Evolutionary conservation across 2,329 filamentous ascomycete genomes (phyloP), one percentile per base, ranked within the genome.

Genomic region (Monosporascus sp.): DNA sequence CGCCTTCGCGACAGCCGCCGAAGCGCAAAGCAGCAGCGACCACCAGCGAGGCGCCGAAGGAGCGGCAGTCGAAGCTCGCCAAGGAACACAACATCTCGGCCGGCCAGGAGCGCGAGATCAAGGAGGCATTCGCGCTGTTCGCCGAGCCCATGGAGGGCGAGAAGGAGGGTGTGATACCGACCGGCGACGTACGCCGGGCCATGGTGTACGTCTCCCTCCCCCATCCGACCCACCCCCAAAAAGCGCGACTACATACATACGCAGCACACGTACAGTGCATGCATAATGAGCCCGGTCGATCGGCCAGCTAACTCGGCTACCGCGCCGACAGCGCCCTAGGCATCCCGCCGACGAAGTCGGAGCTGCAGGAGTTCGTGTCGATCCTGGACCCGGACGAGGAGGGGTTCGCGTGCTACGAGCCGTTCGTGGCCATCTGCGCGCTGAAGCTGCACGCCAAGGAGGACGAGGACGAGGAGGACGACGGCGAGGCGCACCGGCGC

Each of bases 81-180:
- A 93, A 92, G 73, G 91, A 96, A 67, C 86, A 97, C 79, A 87
- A 91, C 70, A 84, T 97, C 66, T 87, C 84, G 15, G 87, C 86
- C 41, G 84, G 87, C 59, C 88, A 97, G 72, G 93, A 97, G 73
- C 80, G 82, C 61, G 91, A 97, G 73, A 96, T 99, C 67, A 86
- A 84, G 64, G 92, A 97, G 71, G 92, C 92, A 15, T 97, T 94
- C 70, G 78, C 82, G 22, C 80, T 97, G 7, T 99, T 97, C 69
- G 76, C 85, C 1, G 80, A 87, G 60, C 83, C 86, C 37, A 83
- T 83, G 70, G 79, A 85, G 20, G 83, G 87, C 50, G 86, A 92
- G 63, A 89, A 90, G 65, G 76, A 87, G 52, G 87, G 86, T 55
- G 84, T 89, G 17, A 80, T 91, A 50, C 81, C 82, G 14, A 84